A percentile compares a stretch with the other conserved stretches of the same genome.
Conservation (phyloP, 495 filamentous ascomycete species). For the Haplographium delicatum region DNA sequence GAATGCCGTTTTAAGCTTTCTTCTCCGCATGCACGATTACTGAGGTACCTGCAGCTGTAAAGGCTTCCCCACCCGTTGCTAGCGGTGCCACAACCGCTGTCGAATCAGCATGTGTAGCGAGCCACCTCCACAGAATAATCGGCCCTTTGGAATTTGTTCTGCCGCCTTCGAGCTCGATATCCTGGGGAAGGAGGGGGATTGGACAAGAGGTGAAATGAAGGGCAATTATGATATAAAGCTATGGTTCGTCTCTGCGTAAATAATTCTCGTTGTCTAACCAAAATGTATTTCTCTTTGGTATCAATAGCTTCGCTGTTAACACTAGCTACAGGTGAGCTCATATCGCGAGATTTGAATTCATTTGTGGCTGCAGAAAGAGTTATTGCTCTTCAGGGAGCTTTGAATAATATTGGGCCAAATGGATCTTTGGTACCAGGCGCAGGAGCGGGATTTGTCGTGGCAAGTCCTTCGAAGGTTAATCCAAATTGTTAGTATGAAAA, state of each 20-base stretch:
- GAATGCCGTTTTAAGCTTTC: too few species aligned
- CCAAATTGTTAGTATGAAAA: constrained; percentile 44
- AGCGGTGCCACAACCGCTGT: too few species aligned
- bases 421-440: constrained; percentile 41
- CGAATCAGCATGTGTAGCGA: too few species aligned
- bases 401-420: constrained; percentile 54
- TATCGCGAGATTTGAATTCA: constrained; percentile 24
- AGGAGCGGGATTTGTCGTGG: constrained; percentile 46
- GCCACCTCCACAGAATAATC: constrained; percentile 20
- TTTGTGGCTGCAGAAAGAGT: constrained; percentile 32
- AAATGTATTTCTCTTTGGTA: too few species aligned
- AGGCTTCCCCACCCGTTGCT: too few species aligned
- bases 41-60: too few species aligned
- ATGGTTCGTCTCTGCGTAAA: neutral
- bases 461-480: constrained; percentile 47
- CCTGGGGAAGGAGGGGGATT: too few species aligned
- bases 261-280: too few species aligned
- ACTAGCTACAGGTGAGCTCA: neutral
- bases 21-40: too few species aligned
- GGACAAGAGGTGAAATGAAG: neutral
- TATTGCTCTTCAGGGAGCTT: constrained; percentile 44
- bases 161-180: too few species aligned
- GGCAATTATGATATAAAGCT: neutral
- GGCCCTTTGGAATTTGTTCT: constrained; percentile 15
- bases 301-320: too few species aligned